Percentiles rank a stretch among this genome's conserved stretches.
Evolutionary conservation across 805 yeast species (phyloP).

Genomic region (Candida pseudoglaebosa): DNA sequence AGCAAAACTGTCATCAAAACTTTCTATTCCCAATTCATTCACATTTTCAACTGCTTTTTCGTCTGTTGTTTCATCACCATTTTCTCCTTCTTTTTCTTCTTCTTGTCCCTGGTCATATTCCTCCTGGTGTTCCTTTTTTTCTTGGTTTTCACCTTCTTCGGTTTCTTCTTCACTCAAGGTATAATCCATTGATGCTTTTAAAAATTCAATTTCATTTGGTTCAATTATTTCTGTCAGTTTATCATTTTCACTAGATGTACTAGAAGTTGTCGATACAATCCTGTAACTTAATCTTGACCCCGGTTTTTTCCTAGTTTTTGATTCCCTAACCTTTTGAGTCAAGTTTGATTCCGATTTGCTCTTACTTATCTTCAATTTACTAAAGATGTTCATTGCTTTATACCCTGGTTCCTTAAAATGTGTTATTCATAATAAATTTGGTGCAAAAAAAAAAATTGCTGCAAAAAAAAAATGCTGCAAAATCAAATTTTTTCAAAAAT

Average conservation of each 20-base stretch:
- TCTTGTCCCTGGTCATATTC: too few relatives aligned
- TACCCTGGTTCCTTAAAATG: too few relatives aligned
- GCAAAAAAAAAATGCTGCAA: too few relatives aligned
- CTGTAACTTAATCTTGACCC: not conserved
- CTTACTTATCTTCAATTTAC: not conserved
- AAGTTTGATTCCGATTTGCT: not conserved
- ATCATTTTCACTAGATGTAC: slow-evolving; percentile 2
- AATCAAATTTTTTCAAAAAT: too few relatives aligned
- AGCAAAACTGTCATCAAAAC: too few relatives aligned
- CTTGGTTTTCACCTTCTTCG: not conserved
- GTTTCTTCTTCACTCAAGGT: not conserved
- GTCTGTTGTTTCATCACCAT: too few relatives aligned
- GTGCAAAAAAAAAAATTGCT: too few relatives aligned
- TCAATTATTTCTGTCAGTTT: slow-evolving; percentile 1
- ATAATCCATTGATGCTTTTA: slow-evolving; percentile 1
- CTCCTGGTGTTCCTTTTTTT: not conserved
- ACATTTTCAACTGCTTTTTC: too few relatives aligned
- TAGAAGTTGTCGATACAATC: slow-evolving; percentile 1
- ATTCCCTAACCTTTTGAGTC: too few relatives aligned
- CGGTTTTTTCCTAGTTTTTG: not conserved
- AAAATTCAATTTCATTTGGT: slow-evolving; percentile 4
- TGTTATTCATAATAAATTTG: too few relatives aligned
- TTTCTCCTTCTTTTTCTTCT: too few relatives aligned
- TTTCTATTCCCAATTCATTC: too few relatives aligned
- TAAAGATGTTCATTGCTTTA: slow-evolving; percentile 2